Conservation (phyloP, 805 yeast genomes). For the Kodamaea kaohsiungensis region DNA sequence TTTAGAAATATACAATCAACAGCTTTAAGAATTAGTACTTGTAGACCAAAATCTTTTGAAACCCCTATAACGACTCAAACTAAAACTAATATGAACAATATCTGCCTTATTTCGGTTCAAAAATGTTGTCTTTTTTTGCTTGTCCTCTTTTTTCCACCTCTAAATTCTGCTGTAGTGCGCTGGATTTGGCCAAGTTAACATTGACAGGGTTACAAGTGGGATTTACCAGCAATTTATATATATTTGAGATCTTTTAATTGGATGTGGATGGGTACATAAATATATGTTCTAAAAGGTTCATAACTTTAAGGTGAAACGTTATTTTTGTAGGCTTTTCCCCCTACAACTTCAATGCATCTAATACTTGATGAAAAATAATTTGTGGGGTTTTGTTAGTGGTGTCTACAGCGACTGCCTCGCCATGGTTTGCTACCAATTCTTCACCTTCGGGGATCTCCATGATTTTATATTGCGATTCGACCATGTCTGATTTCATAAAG, state of each 20-base stretch:
- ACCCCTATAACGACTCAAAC: not conserved
- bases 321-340: not conserved
- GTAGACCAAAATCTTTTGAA: not conserved
- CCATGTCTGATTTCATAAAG: constrained; percentile 86
- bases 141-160: not conserved
- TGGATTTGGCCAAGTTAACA: not conserved
- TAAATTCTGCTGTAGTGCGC: not conserved
- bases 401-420: constrained; percentile 35
- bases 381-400: constrained; percentile 33
- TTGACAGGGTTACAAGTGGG: not conserved
- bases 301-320: not conserved
- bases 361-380: constrained; percentile 24
- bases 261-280: not conserved
- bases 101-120: not conserved
- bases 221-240: not conserved
- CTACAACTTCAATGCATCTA: constrained; percentile 3
- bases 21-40: not conserved
- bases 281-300: not conserved
- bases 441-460: constrained; percentile 65
- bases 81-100: too few relatives aligned
- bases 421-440: constrained; percentile 39
- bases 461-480: constrained; percentile 71
- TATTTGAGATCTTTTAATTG: not conserved
- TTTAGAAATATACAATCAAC: not conserved
- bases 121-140: not conserved